A percentile compares a stretch with the other conserved stretches of the same genome.
Conservation (phyloP, 768 basidiomycete species). For the Pleurotus djamor region DNA sequence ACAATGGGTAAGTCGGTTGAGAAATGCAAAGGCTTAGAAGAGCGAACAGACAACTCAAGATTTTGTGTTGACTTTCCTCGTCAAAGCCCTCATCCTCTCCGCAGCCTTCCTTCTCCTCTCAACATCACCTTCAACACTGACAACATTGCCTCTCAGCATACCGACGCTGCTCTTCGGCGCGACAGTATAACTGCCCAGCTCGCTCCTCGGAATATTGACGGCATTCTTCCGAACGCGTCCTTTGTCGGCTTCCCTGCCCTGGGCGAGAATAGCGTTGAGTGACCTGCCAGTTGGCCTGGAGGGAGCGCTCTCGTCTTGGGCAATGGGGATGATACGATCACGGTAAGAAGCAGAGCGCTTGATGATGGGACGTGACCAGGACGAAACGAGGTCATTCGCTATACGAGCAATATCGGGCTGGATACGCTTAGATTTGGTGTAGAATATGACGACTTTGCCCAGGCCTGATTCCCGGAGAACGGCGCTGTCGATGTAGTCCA, state of each 20-base stretch:
- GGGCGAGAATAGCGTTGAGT: constrained; percentile 67
- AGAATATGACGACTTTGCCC: constrained; percentile 90
- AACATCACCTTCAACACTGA: constrained; percentile 70
- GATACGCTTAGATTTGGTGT: constrained; percentile 93
- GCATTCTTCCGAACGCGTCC: constrained; percentile 72
- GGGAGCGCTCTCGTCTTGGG: constrained; percentile 34
- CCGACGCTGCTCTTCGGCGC: constrained; percentile 65
- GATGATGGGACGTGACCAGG: constrained; percentile 91
- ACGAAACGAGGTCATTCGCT: constrained; percentile 80
- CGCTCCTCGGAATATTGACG: constrained; percentile 78
- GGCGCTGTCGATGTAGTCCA: constrained; percentile 89
- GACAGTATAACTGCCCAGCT: constrained; percentile 76
- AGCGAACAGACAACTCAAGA: background rate
- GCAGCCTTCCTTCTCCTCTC: constrained; percentile 73
- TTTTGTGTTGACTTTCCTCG: constrained; percentile 37
- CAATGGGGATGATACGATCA: constrained; percentile 66
- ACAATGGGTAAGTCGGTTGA: too few relatives aligned
- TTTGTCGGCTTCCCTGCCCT: constrained; percentile 68
- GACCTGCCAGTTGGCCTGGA: constrained; percentile 39
- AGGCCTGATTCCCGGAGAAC: constrained; percentile 91
- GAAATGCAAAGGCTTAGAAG: background rate
- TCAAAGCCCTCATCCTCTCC: constrained; percentile 69
- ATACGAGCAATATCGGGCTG: constrained; percentile 77
- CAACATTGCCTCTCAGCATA: constrained; percentile 39
- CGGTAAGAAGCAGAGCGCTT: constrained; percentile 84